Conservation (phyloP, 805 yeast genomes). For the Saccharomyces jurei region DNA sequence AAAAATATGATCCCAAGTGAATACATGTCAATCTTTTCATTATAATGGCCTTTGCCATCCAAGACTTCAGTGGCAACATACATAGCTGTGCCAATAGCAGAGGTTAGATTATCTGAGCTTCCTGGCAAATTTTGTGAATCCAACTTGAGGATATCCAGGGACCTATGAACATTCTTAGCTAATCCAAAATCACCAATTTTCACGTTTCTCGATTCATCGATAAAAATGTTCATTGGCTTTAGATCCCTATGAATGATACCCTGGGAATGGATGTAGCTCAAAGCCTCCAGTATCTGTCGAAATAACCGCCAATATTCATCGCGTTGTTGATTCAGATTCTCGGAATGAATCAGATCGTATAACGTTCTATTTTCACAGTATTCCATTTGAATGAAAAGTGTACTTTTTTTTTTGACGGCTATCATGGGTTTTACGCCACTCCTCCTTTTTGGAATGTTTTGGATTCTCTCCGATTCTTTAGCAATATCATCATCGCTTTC, state of each 20-base stretch:
- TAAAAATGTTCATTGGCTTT: slow-evolving; percentile 92
- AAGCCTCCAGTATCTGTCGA: slow-evolving; percentile 81
- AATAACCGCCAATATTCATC: slow-evolving; percentile 87
- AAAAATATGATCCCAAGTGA: slow-evolving; percentile 91
- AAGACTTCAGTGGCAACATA: slow-evolving; percentile 89
- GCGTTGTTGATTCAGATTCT: slow-evolving; percentile 59
- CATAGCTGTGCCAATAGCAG: slow-evolving; percentile 88
- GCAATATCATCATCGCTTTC: slow-evolving; percentile 1
- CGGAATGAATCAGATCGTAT: slow-evolving; percentile 67
- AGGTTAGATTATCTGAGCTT: slow-evolving; percentile 65
- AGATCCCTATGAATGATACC: slow-evolving; percentile 93
- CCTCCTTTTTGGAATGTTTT: not conserved
- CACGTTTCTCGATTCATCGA: slow-evolving; percentile 79
- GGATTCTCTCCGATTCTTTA: slow-evolving; percentile 4
- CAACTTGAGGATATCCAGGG: slow-evolving; percentile 29
- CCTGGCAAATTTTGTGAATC: slow-evolving; percentile 25
- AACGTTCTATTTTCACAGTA: slow-evolving; percentile 93
- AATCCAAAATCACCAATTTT: slow-evolving; percentile 96
- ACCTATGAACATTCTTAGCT: slow-evolving; percentile 76
- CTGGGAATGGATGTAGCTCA: slow-evolving; percentile 83
- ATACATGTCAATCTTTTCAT: slow-evolving; percentile 93
- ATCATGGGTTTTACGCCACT: not conserved
- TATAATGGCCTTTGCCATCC: slow-evolving; percentile 63
- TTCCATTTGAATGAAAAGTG: slow-evolving; percentile 94
- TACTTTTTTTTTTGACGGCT: slow-evolving; percentile 40